Evolutionary conservation across 768 basidiomycete species (phyloP), one percentile per base, ranked within the genome.

Genomic region (Suillus occidentalis): DNA sequence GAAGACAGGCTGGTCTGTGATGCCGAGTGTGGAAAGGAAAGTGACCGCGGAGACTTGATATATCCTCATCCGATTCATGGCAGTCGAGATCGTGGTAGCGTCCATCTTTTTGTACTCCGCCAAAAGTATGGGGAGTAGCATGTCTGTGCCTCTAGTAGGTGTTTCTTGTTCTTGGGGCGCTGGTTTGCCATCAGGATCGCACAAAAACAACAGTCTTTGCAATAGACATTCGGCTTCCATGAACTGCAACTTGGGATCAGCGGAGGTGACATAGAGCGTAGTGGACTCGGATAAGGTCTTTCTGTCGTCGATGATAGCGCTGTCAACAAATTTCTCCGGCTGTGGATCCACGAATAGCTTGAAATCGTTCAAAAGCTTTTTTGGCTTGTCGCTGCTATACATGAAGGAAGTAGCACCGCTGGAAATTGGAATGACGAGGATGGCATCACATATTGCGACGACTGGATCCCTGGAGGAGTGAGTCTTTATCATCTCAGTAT

Each of bases 1-100:
- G 22, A 61, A 61, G 4, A 61, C 25, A 13, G 60, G 60, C 18
- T 61, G 47, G n/a, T 61, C 50, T 47, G 60, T 61, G 36, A 61
- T 20, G 13, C 34, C 16, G 28, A 57, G 28, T 6, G 18, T 22
- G 2, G 49, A 42, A 12, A 61, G 60, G 28, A 61, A 61, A 20
- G 42, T 52, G 5, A 57, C 18, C 6, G 60, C 28, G 1, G 60
- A 61, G 20, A 61, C 60, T 13, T 31, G 18, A 10, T 57, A 57
- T 1, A 28, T 57, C 20, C 16, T 43, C 20, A 31, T 47, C 14
- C 31, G 60, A 1, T 61, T 61, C 50, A 25, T n/a, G 7, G 60
- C 25, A 1, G 52, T 31, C 2, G 50, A 25, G 2, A 56, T 43
- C 1, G 18, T 12, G 10, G 43, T 18, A 1, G 20, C 10, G 10